Conservation (phyloP, 345 rosid species). For the Microcos paniculata region DNA sequence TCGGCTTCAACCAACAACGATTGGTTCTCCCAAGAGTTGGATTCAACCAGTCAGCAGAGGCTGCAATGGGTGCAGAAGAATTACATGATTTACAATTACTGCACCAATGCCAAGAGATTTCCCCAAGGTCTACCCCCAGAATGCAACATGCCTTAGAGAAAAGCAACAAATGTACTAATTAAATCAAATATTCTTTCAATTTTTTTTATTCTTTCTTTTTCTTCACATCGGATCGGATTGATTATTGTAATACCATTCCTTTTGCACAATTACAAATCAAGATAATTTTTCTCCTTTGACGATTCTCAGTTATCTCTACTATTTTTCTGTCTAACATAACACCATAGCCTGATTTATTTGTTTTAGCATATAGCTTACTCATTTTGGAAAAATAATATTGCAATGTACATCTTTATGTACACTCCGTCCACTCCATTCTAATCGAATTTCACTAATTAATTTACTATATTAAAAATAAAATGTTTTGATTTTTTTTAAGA, state of each 20-base stretch:
- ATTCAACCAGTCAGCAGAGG: background rate
- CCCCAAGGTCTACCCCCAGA: background rate
- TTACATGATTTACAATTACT: background rate
- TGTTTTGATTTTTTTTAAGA: too few relatives aligned
- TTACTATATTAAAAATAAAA: too few relatives aligned
- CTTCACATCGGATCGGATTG: too few relatives aligned
- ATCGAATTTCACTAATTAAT: too few relatives aligned
- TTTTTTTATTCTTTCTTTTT: background rate
- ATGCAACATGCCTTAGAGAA: background rate
- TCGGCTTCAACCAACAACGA: background rate
- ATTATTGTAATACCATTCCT: background rate
- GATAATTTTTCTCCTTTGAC: background rate
- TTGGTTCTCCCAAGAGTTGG: background rate
- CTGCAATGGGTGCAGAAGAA: slow-evolving; percentile 10
- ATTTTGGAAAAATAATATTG: too few relatives aligned
- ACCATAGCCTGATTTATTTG: too few relatives aligned
- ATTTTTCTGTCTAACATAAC: too few relatives aligned
- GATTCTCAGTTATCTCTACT: background rate
- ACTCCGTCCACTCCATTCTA: too few relatives aligned
- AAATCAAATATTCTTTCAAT: background rate
- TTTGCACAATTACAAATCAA: background rate
- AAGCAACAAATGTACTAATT: background rate
- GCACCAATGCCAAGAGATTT: background rate
- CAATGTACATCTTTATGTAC: too few relatives aligned
- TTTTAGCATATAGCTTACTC: too few relatives aligned